Percentiles rank a stretch among this genome's conserved stretches.
Evolutionary conservation across 106 monocot species (phyloP).

Genomic region (Vanilla planifolia): DNA sequence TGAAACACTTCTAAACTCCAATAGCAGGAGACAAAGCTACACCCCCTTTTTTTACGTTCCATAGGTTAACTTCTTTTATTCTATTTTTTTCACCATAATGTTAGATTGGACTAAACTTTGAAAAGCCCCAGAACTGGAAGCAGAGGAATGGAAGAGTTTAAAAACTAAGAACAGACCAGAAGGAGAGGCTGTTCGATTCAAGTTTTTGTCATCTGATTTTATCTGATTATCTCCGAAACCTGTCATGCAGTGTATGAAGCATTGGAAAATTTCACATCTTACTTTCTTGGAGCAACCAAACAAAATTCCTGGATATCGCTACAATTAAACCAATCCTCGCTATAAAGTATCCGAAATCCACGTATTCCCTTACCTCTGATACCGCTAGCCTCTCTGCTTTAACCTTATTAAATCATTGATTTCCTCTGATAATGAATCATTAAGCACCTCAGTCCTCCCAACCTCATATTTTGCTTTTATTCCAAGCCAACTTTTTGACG

Average conservation of each 20-base stretch:
- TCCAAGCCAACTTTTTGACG: too few species aligned
- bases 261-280: not conserved
- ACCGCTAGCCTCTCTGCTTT: too few species aligned
- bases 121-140: not conserved
- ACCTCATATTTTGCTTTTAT: too few species aligned
- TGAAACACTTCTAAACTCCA: constrained; percentile 6
- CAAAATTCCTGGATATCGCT: constrained; percentile 19
- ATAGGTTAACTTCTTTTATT: not conserved
- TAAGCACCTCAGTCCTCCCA: too few species aligned
- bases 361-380: too few species aligned
- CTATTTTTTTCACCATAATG: not conserved
- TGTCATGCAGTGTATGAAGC: not conserved
- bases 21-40: constrained; percentile 1
- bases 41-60: not conserved
- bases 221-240: not conserved
- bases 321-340: constrained; percentile 1
- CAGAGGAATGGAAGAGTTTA: constrained; percentile 3
- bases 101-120: not conserved
- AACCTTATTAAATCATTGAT: too few species aligned
- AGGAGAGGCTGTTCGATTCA: not conserved
- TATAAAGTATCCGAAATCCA: too few species aligned
- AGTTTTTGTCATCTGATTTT: too few species aligned
- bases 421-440: too few species aligned
- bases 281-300: constrained; percentile 17
- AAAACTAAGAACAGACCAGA: not conserved